Evolutionary conservation across 768 basidiomycete species (phyloP).

Genomic region (Xerocomellus intermedius): DNA sequence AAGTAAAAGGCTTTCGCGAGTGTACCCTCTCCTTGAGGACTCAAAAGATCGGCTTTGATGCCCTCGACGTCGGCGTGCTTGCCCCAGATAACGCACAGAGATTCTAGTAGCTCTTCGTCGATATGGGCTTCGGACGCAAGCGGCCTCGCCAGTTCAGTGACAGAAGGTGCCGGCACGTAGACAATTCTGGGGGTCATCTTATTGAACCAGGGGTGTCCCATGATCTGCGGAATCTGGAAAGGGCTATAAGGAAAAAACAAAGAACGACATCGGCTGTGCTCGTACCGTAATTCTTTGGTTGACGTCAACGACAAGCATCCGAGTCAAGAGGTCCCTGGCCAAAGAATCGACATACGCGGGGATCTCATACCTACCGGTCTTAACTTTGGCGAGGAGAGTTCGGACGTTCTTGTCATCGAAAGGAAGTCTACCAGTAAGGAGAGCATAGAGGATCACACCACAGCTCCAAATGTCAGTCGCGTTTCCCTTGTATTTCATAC

Average conservation of each 20-base stretch:
- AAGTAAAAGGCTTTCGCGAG: conserved; percentile 90
- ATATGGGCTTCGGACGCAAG: conserved; percentile 67
- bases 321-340: conserved; percentile 77
- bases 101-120: conserved; percentile 74
- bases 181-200: conserved; percentile 48
- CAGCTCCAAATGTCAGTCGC: conserved; percentile 97
- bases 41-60: conserved; percentile 66
- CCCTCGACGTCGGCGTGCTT: conserved; percentile 58
- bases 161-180: conserved; percentile 55
- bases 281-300: conserved; percentile 75
- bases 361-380: conserved; percentile 80
- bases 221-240: conserved; percentile 78
- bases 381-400: conserved; percentile 80
- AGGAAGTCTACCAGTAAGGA: conserved; percentile 86
- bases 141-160: conserved; percentile 67
- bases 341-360: conserved; percentile 78
- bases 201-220: conserved; percentile 80
- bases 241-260: conserved; percentile 2
- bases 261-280: neutral
- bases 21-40: conserved; percentile 64
- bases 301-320: conserved; percentile 90
- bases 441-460: conserved; percentile 88
- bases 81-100: conserved; percentile 82
- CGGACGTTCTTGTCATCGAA: conserved; percentile 91
- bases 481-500: conserved; percentile 82